Percentiles rank a stretch among this genome's conserved stretches.
Conservation (phyloP, 140 eudicot genomes). For the Erigeron philadelphicus region DNA sequence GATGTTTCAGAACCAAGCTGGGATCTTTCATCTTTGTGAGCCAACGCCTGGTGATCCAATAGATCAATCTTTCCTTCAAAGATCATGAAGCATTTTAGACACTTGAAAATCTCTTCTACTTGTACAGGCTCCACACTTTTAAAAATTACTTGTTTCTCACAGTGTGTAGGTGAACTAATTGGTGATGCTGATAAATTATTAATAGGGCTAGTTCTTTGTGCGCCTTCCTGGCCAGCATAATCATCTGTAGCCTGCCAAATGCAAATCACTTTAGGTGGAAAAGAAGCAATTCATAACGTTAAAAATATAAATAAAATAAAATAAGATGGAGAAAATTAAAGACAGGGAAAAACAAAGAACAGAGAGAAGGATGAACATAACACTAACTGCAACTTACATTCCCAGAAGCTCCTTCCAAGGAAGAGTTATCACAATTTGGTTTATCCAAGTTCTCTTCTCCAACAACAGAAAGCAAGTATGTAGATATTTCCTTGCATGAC, state of each 20-base stretch:
- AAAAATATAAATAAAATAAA: no score
- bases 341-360: not conserved
- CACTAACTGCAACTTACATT: constrained; percentile 41
- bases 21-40: constrained; percentile 41
- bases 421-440: constrained; percentile 22
- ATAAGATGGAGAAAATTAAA: constrained; percentile 1
- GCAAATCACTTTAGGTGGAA: not conserved
- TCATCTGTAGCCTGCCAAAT: constrained; percentile 36
- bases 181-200: constrained; percentile 30
- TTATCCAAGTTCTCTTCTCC: constrained; percentile 39
- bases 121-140: constrained; percentile 10
- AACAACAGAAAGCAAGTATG: constrained; percentile 62
- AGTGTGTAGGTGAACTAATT: constrained; percentile 22
- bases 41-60: constrained; percentile 42
- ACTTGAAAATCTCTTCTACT: constrained; percentile 38
- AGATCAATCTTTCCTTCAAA: constrained; percentile 44
- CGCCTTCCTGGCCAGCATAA: constrained; percentile 20
- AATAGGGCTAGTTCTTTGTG: constrained; percentile 17
- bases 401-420: constrained; percentile 29
- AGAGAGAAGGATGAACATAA: not conserved
- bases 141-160: constrained; percentile 28
- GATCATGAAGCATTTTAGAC: constrained; percentile 50
- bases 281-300: no score
- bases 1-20: constrained; percentile 33
- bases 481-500: constrained; percentile 75